Percentiles rank a stretch among this genome's conserved stretches.
Conservation (phyloP, 1,139 yeast genomes). For the Diutina siamensis region DNA sequence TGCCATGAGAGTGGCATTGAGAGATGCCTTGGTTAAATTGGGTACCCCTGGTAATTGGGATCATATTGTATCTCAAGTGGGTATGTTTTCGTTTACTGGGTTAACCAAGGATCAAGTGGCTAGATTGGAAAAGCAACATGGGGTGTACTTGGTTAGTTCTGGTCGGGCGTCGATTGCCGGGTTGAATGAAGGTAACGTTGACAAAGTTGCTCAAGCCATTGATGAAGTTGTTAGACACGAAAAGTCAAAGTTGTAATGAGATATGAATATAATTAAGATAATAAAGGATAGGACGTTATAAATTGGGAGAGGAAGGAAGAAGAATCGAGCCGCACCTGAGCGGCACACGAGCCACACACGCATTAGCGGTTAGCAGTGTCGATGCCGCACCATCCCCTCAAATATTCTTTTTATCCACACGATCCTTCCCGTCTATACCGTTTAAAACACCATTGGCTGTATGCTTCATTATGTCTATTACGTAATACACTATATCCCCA, state of each 20-base stretch:
- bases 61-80: conserved; percentile 83
- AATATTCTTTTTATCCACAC: too few relatives aligned
- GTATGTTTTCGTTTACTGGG: conserved; percentile 96
- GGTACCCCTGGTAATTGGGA: conserved; percentile 89
- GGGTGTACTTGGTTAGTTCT: conserved; percentile 63
- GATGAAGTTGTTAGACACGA: conserved; percentile 57
- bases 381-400: too few relatives aligned
- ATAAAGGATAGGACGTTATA: too few relatives aligned
- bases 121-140: conserved; percentile 66
- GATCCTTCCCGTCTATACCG: too few relatives aligned
- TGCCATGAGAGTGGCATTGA: conserved; percentile 61
- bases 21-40: conserved; percentile 35
- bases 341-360: too few relatives aligned
- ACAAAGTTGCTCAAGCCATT: conserved; percentile 70
- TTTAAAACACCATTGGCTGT: too few relatives aligned
- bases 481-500: conserved; percentile 5
- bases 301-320: too few relatives aligned
- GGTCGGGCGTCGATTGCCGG: conserved; percentile 97
- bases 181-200: conserved; percentile 69
- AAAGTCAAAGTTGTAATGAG: conserved; percentile 21
- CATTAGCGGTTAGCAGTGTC: too few relatives aligned
- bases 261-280: background rate
- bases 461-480: conserved; percentile 6
- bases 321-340: too few relatives aligned
- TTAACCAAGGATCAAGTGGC: conserved; percentile 69